Base-by-base conservation (phyloP, 1,284 basidiomycete genomes). In the Rhodotorula sp. region DNA sequence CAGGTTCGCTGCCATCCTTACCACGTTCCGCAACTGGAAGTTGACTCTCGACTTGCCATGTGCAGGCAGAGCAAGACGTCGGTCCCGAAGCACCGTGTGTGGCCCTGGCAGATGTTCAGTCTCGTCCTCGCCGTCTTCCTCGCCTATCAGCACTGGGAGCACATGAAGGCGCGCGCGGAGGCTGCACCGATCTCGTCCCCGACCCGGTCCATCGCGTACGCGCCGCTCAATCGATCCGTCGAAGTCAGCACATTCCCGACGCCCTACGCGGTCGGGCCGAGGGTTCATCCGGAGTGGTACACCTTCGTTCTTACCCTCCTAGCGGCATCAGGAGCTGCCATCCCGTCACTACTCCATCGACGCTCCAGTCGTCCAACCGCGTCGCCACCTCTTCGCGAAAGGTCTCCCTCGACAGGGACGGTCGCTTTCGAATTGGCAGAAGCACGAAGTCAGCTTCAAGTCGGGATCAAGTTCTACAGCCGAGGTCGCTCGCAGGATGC, bases 101-200 rank as follows among this genome's bases (percentile, higher is more conserved):
- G 51, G 51, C 51, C 51, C 12, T 73, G 72, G 72, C 64, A 73
- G 39, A 10, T 70, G 31, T 48, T 70, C 26, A 64, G 66, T 8
- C 23, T 68, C 21, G 21, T 48, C 5, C 67, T 73, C 26, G 51
- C 62, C 18, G 34, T 47, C 47, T 63, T 65, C 0, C 59, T 73
- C 60, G 49, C 47, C 26, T 65, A 48, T 47, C 31, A 59, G n/a
- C 46, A 29, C 8, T 60, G 51, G 29, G 58, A 59, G 16, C 68
- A 43, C 20, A 1, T 34, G 16, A 29, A 56, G 46, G 12, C 7
- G 3, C 3, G 56, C 12, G 3, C 23, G 5, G 26, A 39, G 21
- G 26, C 46, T 16, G 29, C 57, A 39, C 23, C 39, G 26, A 34
- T 18, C 47, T 48, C 57, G 61, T 51, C 51, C 15, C 62, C 64